These are phyloP conservation scores for Starmerella vaccinii DNA, from an alignment of 805 yeast genomes.

Conservation along the genomic window DNA sequence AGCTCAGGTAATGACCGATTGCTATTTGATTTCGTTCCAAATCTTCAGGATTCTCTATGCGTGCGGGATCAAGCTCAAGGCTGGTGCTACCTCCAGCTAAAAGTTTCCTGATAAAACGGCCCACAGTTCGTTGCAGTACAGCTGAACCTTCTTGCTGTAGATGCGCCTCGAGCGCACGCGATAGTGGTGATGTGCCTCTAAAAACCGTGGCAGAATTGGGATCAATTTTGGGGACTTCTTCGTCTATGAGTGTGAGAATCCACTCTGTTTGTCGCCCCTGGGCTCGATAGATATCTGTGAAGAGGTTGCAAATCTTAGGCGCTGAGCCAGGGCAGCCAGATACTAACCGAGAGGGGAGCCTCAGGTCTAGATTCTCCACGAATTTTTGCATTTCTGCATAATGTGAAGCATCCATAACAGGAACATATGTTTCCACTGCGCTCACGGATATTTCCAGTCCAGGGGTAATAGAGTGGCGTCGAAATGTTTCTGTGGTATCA, in stretches of 20 bases:
- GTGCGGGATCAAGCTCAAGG: constrained; percentile 75
- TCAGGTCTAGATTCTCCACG: constrained; percentile 32
- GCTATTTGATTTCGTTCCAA: constrained; percentile 39
- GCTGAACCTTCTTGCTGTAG: constrained; percentile 70
- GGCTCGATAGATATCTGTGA: constrained; percentile 66
- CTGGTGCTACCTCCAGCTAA: constrained; percentile 38
- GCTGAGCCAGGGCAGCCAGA: constrained; percentile 10
- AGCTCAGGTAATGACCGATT: constrained; percentile 36
- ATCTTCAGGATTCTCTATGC: constrained; percentile 35
- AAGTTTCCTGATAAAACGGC: constrained; percentile 51
- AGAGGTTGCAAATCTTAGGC: constrained; percentile 29
- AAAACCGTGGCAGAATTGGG: constrained; percentile 49
- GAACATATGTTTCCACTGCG: background rate
- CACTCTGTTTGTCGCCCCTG: constrained; percentile 58
- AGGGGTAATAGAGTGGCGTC: background rate
- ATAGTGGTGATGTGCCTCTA: constrained; percentile 74
- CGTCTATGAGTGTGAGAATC: constrained; percentile 58
- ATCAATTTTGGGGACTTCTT: constrained; percentile 40
- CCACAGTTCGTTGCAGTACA: constrained; percentile 62
- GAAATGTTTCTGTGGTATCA: background rate
- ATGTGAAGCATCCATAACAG: constrained; percentile 42
- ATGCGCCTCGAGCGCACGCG: constrained; percentile 70
- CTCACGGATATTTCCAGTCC: constrained; percentile 2
- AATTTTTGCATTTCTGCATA: constrained; percentile 56
- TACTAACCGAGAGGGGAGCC: constrained; percentile 36